phyloP scores from a whole-genome alignment of 495 filamentous ascomycete species.

The Neurospora cerealis region DNA sequence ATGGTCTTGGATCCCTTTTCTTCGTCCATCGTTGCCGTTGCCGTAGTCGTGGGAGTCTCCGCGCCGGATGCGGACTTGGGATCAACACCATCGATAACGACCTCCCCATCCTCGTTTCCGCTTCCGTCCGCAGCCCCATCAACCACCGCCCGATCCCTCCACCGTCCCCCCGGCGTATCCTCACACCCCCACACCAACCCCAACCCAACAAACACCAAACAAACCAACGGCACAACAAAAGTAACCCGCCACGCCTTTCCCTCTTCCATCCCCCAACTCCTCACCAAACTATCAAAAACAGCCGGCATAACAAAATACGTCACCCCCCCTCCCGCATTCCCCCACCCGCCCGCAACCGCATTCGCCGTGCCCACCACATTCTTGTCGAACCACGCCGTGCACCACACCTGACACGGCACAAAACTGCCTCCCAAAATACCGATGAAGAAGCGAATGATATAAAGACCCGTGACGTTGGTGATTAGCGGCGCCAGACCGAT shows the following conservation, averaged over 20 bases:
- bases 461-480: conserved; percentile 56
- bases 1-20: conserved; percentile 15
- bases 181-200: conserved; percentile 62
- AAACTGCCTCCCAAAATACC: conserved; percentile 91
- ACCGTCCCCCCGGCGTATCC: conserved; percentile 80
- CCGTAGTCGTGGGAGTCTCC: not conserved
- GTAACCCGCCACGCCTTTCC: conserved; percentile 75
- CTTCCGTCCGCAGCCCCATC: not conserved
- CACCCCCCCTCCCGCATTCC: conserved; percentile 87
- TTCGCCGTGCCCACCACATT: conserved; percentile 89
- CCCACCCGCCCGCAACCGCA: conserved; percentile 73
- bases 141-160: conserved; percentile 58
- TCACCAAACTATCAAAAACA: conserved; percentile 71
- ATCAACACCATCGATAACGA: not conserved
- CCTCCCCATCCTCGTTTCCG: not conserved
- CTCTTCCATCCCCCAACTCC: conserved; percentile 40
- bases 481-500: conserved; percentile 76
- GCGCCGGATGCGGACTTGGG: not conserved
- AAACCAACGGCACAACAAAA: conserved; percentile 74
- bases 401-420: conserved; percentile 95
- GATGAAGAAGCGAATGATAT: conserved; percentile 80
- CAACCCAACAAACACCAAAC: conserved; percentile 56
- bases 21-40: not conserved
- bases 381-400: conserved; percentile 92
- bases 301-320: conserved; percentile 91